Evolutionary conservation across 305 asterid species (phyloP).

Genomic region (Fraxinus sp.): DNA sequence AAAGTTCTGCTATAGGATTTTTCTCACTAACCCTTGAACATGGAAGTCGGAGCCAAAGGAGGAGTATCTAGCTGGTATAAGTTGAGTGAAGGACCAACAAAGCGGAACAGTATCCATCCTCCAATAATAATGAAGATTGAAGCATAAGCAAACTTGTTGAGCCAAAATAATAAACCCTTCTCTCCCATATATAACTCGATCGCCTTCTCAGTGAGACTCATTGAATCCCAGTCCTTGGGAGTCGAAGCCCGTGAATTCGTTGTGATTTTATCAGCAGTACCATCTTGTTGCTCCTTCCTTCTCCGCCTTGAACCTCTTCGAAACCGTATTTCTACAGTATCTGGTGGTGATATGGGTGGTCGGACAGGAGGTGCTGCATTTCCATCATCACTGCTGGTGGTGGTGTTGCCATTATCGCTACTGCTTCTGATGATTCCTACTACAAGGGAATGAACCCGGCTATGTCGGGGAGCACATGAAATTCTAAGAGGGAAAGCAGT

Average conservation of each 20-base stretch:
- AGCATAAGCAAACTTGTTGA: constrained; percentile 88
- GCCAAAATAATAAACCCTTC: constrained; percentile 77
- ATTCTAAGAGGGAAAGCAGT: constrained; percentile 36
- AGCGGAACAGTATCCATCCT: constrained; percentile 82
- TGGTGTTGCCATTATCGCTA: constrained; percentile 29
- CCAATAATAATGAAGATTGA: constrained; percentile 80
- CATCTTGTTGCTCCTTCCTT: constrained; percentile 42
- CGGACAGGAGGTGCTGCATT: constrained; percentile 35
- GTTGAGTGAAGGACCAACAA: constrained; percentile 75
- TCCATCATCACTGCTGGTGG: constrained; percentile 23
- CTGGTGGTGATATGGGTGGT: constrained; percentile 49
- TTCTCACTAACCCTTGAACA: constrained; percentile 46
- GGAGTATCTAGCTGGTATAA: constrained; percentile 81
- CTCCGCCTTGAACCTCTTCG: constrained; percentile 65
- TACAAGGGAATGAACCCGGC: constrained; percentile 16
- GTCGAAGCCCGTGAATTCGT: constrained; percentile 25
- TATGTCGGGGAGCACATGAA: constrained; percentile 25
- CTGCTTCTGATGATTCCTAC: constrained; percentile 39
- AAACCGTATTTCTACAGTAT: constrained; percentile 57
- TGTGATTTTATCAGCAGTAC: constrained; percentile 13
- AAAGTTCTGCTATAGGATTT: background rate
- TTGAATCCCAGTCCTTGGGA: constrained; percentile 75
- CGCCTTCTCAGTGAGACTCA: constrained; percentile 70
- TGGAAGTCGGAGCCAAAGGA: constrained; percentile 66
- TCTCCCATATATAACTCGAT: constrained; percentile 75